Percentiles rank a stretch among this genome's conserved stretches.
These are phyloP conservation scores for Pulveroboletus sp. DNA, from an alignment of 768 basidiomycete species.

Conservation along the genomic window DNA sequence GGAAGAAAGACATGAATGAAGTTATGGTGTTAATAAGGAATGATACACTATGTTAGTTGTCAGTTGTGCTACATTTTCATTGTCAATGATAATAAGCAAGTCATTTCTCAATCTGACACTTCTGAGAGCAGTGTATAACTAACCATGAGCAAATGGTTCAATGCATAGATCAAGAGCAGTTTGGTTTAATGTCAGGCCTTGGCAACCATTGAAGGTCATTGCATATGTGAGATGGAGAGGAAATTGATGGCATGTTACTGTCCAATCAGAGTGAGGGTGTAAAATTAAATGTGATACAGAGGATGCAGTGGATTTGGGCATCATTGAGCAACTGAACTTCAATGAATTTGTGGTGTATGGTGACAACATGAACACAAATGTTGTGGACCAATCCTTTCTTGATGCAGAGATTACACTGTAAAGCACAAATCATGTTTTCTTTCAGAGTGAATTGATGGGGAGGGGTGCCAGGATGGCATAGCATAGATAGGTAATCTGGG, in stretches of 20 bases:
- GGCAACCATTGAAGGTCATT: constrained; percentile 45
- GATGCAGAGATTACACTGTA: constrained; percentile 1
- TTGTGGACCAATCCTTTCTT: constrained; percentile 1
- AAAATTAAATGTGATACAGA: constrained; percentile 14
- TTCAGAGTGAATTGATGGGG: neutral
- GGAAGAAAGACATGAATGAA: no score
- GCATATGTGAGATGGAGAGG: constrained; percentile 42
- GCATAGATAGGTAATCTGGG: constrained; percentile 20
- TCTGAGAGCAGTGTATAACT: no score
- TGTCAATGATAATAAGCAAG: no score
- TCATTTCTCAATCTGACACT: no score
- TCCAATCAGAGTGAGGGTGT: neutral
- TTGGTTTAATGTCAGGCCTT: no score
- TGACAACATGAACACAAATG: neutral
- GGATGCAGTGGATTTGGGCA: neutral
- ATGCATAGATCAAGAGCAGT: no score
- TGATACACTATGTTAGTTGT: no score
- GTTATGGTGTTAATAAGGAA: no score
- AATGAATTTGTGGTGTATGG: neutral
- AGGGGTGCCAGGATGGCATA: constrained; percentile 3
- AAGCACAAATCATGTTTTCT: constrained; percentile 8
- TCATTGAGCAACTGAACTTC: no score
- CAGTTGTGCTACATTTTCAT: no score
- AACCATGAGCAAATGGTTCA: no score
- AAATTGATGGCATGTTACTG: constrained; percentile 35